Evolutionary conservation across 2,329 filamentous ascomycete species (phyloP), one percentile per base, ranked within the genome.

Genomic region (Aurifilum marmelostoma): DNA sequence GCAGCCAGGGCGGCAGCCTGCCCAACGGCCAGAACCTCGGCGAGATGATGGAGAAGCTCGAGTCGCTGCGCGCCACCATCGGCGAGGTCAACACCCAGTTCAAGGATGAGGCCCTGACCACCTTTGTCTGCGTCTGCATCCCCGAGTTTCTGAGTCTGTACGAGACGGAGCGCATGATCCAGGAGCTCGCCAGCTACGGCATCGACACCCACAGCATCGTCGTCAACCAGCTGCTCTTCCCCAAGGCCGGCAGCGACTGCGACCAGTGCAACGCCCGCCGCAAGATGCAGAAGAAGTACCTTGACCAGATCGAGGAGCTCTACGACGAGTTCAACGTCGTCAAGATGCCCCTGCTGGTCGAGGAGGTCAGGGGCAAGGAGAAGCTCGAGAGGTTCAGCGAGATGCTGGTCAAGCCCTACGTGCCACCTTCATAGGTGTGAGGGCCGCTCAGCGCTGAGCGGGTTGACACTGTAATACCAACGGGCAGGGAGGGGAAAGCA

Each of bases 241-340:
- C 96, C 24, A 92, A 92, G 80, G 87, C 90, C 73, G 91, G 90
- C 66, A 97, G 91, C 77, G 87, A 89, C 47, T 99, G 96, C 81
- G 94, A 97, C 72, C 96, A 99, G 84, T 99, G 96, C 82, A 97
- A 94, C 78, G 92, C 96, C 60, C 86, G 96, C 73, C 86, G 94
- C 77, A 97, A 97, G 85, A 99, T 99, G 96, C 96, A 99, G 85
- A 96, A 94, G 85, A 99, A 99, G 84, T 99, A 99, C 79, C 86
- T 99, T 58, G 94, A 98, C 78, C 95, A 99, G 85, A 98, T 98
- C 76, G 94, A 97, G 82, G 96, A 99, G 83, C 83, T 99, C 69
- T 99, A 99, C 79, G 94, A 97, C 77, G 96, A 99, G 80, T 99
- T 99, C 84, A 97, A 99, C 78, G 94, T 99, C 52, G 95, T 99